phyloP scores from a whole-genome alignment of 148 eudicot genomes.

The Hydrangea macrophylla region DNA sequence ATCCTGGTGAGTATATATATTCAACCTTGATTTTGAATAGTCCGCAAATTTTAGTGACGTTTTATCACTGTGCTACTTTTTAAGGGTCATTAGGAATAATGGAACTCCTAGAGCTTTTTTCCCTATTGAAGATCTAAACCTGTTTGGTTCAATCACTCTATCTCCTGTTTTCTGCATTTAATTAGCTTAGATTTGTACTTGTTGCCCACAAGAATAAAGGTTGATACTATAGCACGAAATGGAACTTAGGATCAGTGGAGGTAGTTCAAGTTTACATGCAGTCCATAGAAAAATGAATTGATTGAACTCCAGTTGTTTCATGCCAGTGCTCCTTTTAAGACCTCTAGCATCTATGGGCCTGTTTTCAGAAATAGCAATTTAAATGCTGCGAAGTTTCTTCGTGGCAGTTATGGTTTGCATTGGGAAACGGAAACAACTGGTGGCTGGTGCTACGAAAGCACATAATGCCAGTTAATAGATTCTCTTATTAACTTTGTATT shows the following conservation, averaged over 20 bases:
- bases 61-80: not conserved
- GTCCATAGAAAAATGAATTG: not conserved
- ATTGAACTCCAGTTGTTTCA: not conserved
- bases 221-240: not conserved
- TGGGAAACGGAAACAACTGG: too few species aligned
- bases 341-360: not conserved
- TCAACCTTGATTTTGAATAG: not conserved
- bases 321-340: not conserved
- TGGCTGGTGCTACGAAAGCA: too few species aligned
- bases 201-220: not conserved
- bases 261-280: not conserved
- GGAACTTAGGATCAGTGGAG: not conserved
- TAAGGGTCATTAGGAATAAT: not conserved
- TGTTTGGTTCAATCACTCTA: not conserved
- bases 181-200: not conserved
- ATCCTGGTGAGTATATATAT: conserved; percentile 42
- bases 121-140: not conserved
- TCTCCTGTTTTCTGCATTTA: not conserved
- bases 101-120: not conserved
- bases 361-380: not conserved
- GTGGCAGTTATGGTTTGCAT: too few species aligned
- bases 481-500: not conserved
- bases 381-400: not conserved
- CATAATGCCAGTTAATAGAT: too few species aligned
- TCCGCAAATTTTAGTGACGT: not conserved